These are phyloP conservation scores for Kuraishia piskuri DNA, from an alignment of 805 yeast genomes.

Conservation along the genomic window DNA sequence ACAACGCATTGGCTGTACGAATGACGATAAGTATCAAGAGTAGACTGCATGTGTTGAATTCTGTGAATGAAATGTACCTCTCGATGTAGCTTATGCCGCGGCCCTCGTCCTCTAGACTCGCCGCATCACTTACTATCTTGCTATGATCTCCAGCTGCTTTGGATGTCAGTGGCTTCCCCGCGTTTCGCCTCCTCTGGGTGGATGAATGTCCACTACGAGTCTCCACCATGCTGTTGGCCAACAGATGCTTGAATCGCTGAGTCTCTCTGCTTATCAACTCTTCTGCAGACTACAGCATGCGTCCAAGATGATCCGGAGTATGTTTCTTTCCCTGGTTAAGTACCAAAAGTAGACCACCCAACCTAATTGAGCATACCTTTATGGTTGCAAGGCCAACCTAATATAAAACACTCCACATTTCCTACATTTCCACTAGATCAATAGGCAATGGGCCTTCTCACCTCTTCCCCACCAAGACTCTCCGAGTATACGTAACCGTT, in stretches of 20 bases:
- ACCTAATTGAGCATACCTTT: too few relatives aligned
- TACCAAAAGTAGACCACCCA: too few relatives aligned
- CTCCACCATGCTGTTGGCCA: neutral
- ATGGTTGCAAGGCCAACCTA: too few relatives aligned
- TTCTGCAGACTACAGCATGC: neutral
- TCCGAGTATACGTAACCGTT: neutral
- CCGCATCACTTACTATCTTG: neutral
- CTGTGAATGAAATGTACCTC: neutral
- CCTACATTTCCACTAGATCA: too few relatives aligned
- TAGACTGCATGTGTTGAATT: neutral
- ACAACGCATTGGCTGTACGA: constrained; percentile 56
- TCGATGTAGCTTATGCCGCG: neutral
- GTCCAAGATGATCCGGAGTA: too few relatives aligned
- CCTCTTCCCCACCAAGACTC: neutral
- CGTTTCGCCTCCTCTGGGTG: neutral
- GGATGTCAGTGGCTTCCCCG: neutral
- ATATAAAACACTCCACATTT: too few relatives aligned
- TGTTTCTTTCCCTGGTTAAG: too few relatives aligned
- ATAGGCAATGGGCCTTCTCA: too few relatives aligned
- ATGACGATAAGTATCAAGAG: constrained; percentile 22
- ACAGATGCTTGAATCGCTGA: neutral
- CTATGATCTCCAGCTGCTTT: too few relatives aligned
- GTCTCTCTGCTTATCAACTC: neutral
- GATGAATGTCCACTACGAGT: neutral
- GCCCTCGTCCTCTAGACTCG: neutral